Evolutionary conservation across 139 green algal genomes (phyloP), one percentile per base, ranked within the genome.

Genomic region (Nannochloris sp.): DNA sequence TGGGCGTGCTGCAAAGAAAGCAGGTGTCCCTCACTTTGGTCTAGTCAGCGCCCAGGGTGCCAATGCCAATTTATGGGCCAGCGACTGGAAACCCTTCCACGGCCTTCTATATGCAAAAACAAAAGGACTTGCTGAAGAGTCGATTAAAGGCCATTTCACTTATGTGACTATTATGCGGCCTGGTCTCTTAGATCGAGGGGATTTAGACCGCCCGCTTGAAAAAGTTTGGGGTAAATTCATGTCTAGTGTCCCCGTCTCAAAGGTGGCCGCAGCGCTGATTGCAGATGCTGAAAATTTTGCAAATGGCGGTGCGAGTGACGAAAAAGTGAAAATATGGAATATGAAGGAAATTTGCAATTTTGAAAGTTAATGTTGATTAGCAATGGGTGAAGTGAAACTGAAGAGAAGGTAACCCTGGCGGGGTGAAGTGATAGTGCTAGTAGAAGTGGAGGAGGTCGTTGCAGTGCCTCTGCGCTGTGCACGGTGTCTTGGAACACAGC

Each of bases 1-100:
- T 25, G 74, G 81, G 1, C 23, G 48, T 23, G 74, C 75, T 25
- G 81, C 83, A 6, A 76, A 77, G 37, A 61, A 64, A 8, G 68
- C 46, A 15, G 77, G 70, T 27, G 75, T 70, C 32, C 59, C 54
- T 3, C 54, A 67, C 29, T 80, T 81, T 42, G 34, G 24, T 25
- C 34, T 81, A 44, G 61, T 80, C 4, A 56, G 45, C 7, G 64
- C 65, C 6, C 48, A 67, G 54, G 65, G 65, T 13, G 75, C 75
- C 23, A 60, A 64, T 10, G 31, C 73, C 15, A 54, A 19, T 1
- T 6, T 66, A 6, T 69, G 56, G 56, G 58, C 64, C 25, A 34
- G 6, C 13, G 58, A 78, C 36, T 33, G 25, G 12, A 78, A 73
- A 54, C 25, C n/a, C 0, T 45, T 78, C 25, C 71, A 78, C 34